phyloP scores from a whole-genome alignment of 768 basidiomycete genomes.

The Phanerochaete sordida region DNA sequence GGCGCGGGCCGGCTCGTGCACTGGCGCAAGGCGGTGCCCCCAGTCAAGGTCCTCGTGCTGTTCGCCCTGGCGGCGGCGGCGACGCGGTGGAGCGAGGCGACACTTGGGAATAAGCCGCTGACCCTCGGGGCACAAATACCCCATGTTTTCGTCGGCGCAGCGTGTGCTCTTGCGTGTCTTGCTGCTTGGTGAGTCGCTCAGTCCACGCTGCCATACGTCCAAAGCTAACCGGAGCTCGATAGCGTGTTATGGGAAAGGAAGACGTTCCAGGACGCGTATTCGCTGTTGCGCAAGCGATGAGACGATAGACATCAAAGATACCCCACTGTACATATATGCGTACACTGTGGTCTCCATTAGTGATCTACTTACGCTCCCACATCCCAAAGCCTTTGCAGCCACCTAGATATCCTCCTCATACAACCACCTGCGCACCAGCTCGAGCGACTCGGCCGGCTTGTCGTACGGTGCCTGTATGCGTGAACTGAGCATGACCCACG shows the following conservation, averaged over 20 bases:
- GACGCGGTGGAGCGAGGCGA: slow-evolving; percentile 22
- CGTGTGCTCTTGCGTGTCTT: slow-evolving; percentile 20
- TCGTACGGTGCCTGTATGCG: slow-evolving; percentile 53
- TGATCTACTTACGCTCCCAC: too few species aligned
- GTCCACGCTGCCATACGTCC: background rate
- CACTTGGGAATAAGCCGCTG: slow-evolving; percentile 12
- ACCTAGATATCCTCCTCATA: slow-evolving; percentile 22
- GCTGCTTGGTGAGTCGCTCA: slow-evolving; percentile 22
- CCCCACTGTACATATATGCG: background rate
- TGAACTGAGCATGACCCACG: background rate
- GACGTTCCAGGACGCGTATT: slow-evolving; percentile 13
- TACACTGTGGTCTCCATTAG: too few species aligned
- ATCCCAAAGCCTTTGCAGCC: background rate
- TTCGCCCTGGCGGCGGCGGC: slow-evolving; percentile 22
- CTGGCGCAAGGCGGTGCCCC: slow-evolving; percentile 24
- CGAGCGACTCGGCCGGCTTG: slow-evolving; percentile 52
- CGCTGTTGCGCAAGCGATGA: slow-evolving; percentile 14
- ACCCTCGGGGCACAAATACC: slow-evolving; percentile 22
- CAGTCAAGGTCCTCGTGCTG: slow-evolving; percentile 18
- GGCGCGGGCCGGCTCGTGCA: slow-evolving; percentile 13
- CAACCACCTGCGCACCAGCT: slow-evolving; percentile 48
- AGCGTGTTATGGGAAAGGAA: slow-evolving; percentile 23
- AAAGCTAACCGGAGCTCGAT: background rate
- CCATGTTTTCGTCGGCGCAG: slow-evolving; percentile 25
- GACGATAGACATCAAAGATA: background rate